These are phyloP conservation scores for Pseudoperonospora humuli DNA, from an alignment of 352 stramenopile species.

Conservation along the genomic window DNA sequence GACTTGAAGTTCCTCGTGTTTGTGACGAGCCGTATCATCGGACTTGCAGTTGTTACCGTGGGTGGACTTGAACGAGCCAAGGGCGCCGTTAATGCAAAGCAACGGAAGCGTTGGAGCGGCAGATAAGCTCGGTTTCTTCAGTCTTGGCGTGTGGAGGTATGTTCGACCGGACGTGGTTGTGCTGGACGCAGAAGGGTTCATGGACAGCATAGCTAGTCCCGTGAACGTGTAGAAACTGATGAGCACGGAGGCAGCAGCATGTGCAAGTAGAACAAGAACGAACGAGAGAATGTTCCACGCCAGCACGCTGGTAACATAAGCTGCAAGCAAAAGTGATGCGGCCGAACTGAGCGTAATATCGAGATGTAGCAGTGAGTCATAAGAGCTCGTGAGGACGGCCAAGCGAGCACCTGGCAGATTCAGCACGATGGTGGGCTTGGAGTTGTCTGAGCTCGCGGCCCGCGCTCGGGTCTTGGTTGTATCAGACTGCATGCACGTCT, in stretches of 20 bases:
- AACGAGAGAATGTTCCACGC: conserved; percentile 23
- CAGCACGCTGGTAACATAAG: conserved; percentile 23
- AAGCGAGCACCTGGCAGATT: conserved; percentile 53
- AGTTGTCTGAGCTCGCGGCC: conserved; percentile 15
- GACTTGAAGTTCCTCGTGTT: conserved; percentile 28
- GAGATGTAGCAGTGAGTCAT: conserved; percentile 21
- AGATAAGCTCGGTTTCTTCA: background rate
- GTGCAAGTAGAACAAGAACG: conserved; percentile 17
- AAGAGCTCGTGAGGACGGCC: conserved; percentile 28
- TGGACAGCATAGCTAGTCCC: conserved; percentile 32
- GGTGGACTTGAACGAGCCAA: conserved; percentile 12
- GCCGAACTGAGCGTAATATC: conserved; percentile 22
- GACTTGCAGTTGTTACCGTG: conserved; percentile 15
- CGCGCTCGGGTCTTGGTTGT: conserved; percentile 14
- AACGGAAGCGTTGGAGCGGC: conserved; percentile 18
- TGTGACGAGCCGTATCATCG: conserved; percentile 17
- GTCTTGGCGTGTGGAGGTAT: conserved; percentile 1
- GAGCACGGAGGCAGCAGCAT: conserved; percentile 29
- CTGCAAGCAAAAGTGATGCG: conserved; percentile 21
- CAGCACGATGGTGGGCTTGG: conserved; percentile 45
- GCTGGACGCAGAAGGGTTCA: conserved; percentile 4
- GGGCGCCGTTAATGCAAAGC: conserved; percentile 17
- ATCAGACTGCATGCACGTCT: conserved; percentile 11
- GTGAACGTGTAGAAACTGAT: conserved; percentile 52
- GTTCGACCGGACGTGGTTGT: conserved; percentile 1